phyloP scores from a whole-genome alignment of 2,329 filamentous ascomycete genomes.

The Fusarium mangiferae region DNA sequence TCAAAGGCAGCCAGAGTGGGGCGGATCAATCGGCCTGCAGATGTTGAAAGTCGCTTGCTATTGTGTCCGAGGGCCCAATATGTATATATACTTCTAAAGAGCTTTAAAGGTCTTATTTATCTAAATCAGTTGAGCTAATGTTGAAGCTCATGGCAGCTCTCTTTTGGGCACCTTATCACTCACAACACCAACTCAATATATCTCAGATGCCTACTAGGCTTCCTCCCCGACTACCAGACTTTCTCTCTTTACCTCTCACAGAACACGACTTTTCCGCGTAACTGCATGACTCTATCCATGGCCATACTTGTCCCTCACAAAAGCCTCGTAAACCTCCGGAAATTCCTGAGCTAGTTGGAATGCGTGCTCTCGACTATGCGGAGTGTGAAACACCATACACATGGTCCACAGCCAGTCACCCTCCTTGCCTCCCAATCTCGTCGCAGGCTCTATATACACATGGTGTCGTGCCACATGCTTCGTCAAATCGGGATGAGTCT shows the following conservation, averaged over 20 bases:
- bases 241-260: neutral
- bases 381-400: neutral
- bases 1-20: neutral
- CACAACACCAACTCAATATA: neutral
- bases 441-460: neutral
- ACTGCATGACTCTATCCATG: neutral
- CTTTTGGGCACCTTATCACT: rapidly evolving
- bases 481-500: neutral
- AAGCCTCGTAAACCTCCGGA: neutral
- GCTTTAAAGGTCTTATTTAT: neutral
- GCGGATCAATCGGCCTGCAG: neutral
- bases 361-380: neutral
- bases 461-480: neutral
- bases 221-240: neutral
- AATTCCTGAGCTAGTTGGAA: neutral
- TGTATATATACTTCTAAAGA: too few species aligned
- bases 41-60: too few species aligned
- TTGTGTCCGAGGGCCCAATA: neutral
- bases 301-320: neutral
- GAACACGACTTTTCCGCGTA: neutral
- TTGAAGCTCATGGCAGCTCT: rapidly evolving
- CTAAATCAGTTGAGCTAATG: neutral
- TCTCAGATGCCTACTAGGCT: neutral
- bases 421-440: neutral
- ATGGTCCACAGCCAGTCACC: neutral